phyloP scores from a whole-genome alignment of 176 grass and related monocot genomes.

The Tillandsia leiboldiana region DNA sequence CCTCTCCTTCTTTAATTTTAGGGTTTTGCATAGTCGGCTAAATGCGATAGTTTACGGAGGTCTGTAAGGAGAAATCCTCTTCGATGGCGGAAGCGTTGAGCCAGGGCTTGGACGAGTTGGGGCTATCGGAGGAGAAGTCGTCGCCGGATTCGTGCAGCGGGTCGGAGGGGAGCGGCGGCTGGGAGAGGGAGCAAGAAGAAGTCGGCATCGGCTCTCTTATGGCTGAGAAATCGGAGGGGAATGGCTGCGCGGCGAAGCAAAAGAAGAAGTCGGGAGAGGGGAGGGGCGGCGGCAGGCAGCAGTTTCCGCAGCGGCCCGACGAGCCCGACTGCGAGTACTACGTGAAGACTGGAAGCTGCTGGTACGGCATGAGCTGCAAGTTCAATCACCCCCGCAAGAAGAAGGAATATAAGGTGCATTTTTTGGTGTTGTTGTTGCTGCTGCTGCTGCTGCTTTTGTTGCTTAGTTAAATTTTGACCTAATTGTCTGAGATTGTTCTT shows the following conservation, averaged over 20 bases:
- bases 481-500: too few relatives aligned
- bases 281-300: conserved; percentile 15
- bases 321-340: conserved; percentile 67
- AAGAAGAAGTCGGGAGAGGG: not conserved
- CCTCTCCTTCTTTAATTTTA: too few relatives aligned
- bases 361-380: conserved; percentile 76
- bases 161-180: not conserved
- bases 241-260: not conserved
- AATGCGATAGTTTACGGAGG: too few relatives aligned
- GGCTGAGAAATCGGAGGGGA: not conserved
- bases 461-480: too few relatives aligned
- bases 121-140: not conserved
- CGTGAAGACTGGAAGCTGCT: conserved; percentile 54
- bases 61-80: too few relatives aligned
- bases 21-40: too few relatives aligned
- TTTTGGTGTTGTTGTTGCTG: too few relatives aligned
- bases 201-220: not conserved
- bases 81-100: not conserved
- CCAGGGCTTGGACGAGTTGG: not conserved
- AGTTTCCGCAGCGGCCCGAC: conserved; percentile 39
- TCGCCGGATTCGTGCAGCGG: not conserved
- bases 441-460: too few relatives aligned
- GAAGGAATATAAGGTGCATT: conserved; percentile 38
- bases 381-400: conserved; percentile 65
- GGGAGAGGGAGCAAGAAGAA: too few relatives aligned